A percentile compares a stretch with the other conserved stretches of the same genome.
phyloP scores from a whole-genome alignment of 2,329 filamentous ascomycete genomes.

The Cadophora malorum region DNA sequence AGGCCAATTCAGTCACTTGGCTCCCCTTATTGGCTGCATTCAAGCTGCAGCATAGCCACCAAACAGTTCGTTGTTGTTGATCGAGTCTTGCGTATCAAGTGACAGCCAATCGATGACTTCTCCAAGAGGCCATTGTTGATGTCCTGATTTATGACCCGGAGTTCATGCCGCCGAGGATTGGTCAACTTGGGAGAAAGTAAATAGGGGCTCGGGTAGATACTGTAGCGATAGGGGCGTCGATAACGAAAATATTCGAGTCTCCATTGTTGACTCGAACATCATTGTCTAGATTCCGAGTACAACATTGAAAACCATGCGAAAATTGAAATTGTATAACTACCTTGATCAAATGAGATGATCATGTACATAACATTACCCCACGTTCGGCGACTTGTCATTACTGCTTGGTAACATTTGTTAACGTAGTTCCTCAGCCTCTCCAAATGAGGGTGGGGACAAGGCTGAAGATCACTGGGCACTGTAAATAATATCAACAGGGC shows the following conservation, averaged over 20 bases:
- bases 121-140: background rate
- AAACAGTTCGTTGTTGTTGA: background rate
- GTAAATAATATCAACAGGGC: slow-evolving; percentile 1
- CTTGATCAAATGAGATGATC: background rate
- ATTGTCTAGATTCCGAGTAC: background rate
- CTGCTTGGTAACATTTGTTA: slow-evolving; percentile 10
- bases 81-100: background rate
- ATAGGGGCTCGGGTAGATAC: slow-evolving; percentile 17
- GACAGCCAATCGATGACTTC: background rate
- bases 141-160: background rate
- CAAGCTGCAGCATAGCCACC: slow-evolving; percentile 9
- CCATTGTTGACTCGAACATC: background rate
- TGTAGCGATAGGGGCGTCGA: background rate
- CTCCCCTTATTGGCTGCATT: background rate
- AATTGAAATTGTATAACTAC: background rate
- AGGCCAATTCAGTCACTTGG: background rate
- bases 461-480: slow-evolving; percentile 13
- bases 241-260: background rate
- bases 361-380: background rate
- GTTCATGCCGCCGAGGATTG: background rate
- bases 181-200: background rate
- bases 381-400: background rate
- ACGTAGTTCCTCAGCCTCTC: slow-evolving; percentile 15
- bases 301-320: background rate
- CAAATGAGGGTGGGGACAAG: slow-evolving; percentile 13